Evolutionary conservation across 805 yeast species (phyloP), one percentile per base, ranked within the genome.

Genomic region (Starmerella ratchasimensis): DNA sequence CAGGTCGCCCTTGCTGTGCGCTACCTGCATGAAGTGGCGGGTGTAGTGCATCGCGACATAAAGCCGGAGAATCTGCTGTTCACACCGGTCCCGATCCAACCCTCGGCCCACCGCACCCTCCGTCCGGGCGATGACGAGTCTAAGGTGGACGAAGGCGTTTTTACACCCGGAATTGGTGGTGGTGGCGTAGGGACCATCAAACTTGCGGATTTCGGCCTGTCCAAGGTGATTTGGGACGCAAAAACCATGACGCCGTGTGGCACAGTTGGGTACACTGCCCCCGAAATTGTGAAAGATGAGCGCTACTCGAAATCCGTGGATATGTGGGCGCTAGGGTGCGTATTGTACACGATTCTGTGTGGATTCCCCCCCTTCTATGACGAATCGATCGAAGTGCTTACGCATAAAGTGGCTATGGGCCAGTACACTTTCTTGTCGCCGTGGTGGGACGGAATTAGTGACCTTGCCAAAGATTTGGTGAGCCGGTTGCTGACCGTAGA

Each of bases 271-370:
- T 90, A 90, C 54, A 88, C 97, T 2, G 98, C 98, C 0, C 98
- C 98, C 0, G 98, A 90, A 59, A 88, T 90, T 49, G 97, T 90
- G 28, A 76, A 79, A 47, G 97, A 90, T 58, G 93, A 86, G 62
- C 69, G 76, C 33, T 90, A 90, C 55, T 80, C 94, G 1, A 83
- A 81, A 62, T 79, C 84, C 46, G 98, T 90, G 26, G 98, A 90
- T 57, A 82, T 90, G 90, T 90, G 98, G 98, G 96, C 96, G 4
- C 65, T 90, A 38, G 98, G 98, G 0, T 90, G 98, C 61, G 95
- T 90, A 0, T 61, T 90, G 38, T 90, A 90, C 55, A 90, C 97
- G 0, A 64, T 90, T 30, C 63, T 90, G 25, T 90, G 97, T 62
- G 98, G 98, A 3, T 90, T 90, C 61, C 98, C 98, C 1, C 98